Base-by-base conservation (phyloP, 257 asterid species). In the Haberlea rhodopensis region DNA sequence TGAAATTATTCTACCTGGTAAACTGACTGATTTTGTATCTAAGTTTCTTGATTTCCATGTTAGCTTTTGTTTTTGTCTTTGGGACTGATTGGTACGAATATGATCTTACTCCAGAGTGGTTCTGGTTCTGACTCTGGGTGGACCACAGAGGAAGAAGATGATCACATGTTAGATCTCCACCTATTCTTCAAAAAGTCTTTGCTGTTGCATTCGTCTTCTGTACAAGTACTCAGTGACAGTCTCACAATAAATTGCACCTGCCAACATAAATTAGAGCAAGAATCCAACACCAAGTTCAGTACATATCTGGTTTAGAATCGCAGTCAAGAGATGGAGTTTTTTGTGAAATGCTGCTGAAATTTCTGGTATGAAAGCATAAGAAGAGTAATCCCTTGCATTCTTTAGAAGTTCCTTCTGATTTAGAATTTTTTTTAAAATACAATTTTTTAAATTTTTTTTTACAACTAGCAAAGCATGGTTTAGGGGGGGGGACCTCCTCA, bases 91-190 rank as follows among this genome's bases (percentile, higher is more conserved):
- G 62, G 72, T 75, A 73, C 72, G 68, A 72, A 70, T 73, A 73
- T 75, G 68, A 72, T 75, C 70, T 60, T 63, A 56, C 34, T 62
- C 55, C 29, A 76, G 80, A 70, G 27, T 72, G 68, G 81, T 76
- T 49, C 62, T 65, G 62, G 63, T 65, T 84, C 87, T 79, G 88
- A 73, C 73, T 73, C 53, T 53, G 46, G 73, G 65, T 67, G 94
- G 85, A 94, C 97, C 97, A 83, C 97, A n/a, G 27, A 78, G 64
- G 70, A 75, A 80, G 87, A 79, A 76, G 86, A 82, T 62, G 82
- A 76, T 78, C 85, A 84, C 87, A 77, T 81, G 84, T 81, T 62
- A 59, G 71, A 76, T 74, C 65, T 67, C 74, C 73, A 57, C 62
- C 65, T 78, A 58, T 56, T 63, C 19, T 67, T 73, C 63, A 73